These are phyloP conservation scores for Melastoma candidum DNA, from an alignment of 441 rosid species.

Conservation along the genomic window DNA sequence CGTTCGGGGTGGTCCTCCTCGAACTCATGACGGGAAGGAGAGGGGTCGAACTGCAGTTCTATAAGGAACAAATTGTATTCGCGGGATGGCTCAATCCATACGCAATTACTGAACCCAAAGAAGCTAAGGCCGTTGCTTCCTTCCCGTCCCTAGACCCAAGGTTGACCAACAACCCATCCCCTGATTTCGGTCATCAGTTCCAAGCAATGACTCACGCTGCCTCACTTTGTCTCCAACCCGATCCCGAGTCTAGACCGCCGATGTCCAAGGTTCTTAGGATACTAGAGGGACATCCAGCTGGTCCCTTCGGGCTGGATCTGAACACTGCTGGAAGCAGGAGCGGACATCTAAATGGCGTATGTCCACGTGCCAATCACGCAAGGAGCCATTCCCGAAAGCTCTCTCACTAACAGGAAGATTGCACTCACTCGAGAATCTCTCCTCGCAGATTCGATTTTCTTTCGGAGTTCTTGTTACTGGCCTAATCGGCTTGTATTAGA, in stretches of 20 bases:
- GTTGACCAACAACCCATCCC: constrained; percentile 24
- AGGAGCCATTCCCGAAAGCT: constrained; percentile 43
- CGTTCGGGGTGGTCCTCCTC: constrained; percentile 55
- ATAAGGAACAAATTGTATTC: constrained; percentile 25
- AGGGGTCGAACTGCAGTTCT: constrained; percentile 29
- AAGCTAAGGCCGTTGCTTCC: constrained; percentile 18
- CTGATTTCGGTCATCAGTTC: constrained; percentile 29
- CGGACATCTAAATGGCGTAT: constrained; percentile 43
- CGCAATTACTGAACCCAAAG: constrained; percentile 25
- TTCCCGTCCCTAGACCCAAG: constrained; percentile 37
- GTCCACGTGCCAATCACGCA: constrained; percentile 20
- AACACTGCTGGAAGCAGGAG: constrained; percentile 53
- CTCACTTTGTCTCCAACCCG: constrained; percentile 37
- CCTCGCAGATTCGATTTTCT: constrained; percentile 3
- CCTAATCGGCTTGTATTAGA: too few relatives aligned
- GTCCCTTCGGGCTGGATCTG: constrained; percentile 39
- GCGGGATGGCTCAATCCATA: constrained; percentile 42
- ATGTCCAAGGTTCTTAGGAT: constrained; percentile 70
- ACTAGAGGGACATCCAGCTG: constrained; percentile 41
- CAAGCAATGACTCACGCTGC: constrained; percentile 47
- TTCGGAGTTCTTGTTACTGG: too few relatives aligned
- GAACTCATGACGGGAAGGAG: constrained; percentile 55
- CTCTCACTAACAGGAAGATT: constrained; percentile 33
- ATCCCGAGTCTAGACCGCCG: constrained; percentile 56
- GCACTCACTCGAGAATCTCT: constrained; percentile 4